phyloP scores from a whole-genome alignment of 306 rosid genomes.

The Quercus alba region DNA sequence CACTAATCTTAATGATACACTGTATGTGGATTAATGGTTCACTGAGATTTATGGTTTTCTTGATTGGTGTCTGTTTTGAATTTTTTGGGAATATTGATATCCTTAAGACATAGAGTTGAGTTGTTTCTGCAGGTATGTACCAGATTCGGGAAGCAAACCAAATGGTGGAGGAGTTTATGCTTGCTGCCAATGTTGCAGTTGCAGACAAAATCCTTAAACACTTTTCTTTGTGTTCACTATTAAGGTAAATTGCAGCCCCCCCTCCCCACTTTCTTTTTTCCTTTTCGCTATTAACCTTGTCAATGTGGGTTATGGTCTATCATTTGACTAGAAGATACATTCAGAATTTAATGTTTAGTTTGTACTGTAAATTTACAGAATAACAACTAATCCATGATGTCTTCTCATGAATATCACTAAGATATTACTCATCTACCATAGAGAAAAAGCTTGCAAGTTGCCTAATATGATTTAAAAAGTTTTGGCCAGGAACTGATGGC shows the following conservation, averaged over 20 bases:
- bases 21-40: neutral
- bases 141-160: conserved; percentile 98
- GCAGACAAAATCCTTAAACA: conserved; percentile 80
- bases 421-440: neutral
- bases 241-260: conserved; percentile 52
- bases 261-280: conserved; percentile 9
- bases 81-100: neutral
- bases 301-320: neutral
- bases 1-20: neutral
- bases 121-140: conserved; percentile 74
- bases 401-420: neutral
- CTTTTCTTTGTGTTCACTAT: conserved; percentile 69
- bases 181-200: conserved; percentile 95
- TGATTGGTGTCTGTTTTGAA: neutral
- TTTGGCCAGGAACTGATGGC: neutral
- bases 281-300: neutral
- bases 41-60: neutral
- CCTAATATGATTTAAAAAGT: neutral
- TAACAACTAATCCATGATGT: no score
- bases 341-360: neutral
- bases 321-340: neutral
- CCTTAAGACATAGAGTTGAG: conserved; percentile 8
- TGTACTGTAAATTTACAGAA: neutral
- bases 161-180: conserved; percentile 99
- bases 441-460: neutral